Conservation (phyloP, 441 rosid genomes). For the Rhodomyrtus psidioides region DNA sequence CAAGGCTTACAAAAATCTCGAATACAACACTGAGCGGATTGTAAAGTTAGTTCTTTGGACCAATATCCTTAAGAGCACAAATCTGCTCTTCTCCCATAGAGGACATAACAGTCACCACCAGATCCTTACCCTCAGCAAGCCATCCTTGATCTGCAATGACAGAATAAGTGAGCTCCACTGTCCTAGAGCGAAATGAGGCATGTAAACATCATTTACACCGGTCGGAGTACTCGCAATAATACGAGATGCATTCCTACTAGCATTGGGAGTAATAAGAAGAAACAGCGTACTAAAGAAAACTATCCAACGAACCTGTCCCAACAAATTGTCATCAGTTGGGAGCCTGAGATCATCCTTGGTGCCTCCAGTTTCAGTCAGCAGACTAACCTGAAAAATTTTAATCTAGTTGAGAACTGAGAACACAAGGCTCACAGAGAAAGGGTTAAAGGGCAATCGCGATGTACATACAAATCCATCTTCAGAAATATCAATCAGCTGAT, state of each 20-base stretch:
- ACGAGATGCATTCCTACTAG: not conserved
- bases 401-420: not conserved
- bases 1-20: not conserved
- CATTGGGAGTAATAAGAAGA: not conserved
- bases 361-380: constrained; percentile 1
- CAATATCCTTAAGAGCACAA: not conserved
- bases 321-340: not conserved
- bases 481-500: constrained; percentile 1
- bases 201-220: not conserved
- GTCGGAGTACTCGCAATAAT: not conserved
- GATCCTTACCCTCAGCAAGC: constrained; percentile 3
- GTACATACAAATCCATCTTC: not conserved
- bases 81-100: not conserved
- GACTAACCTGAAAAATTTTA: not conserved
- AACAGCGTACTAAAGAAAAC: not conserved
- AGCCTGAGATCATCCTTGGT: constrained; percentile 2
- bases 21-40: not conserved
- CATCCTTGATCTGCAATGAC: not conserved
- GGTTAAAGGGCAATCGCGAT: not conserved
- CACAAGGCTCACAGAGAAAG: not conserved
- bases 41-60: not conserved
- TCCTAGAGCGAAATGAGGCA: not conserved
- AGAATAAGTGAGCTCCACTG: not conserved
- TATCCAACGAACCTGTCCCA: not conserved
- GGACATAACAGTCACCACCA: constrained; percentile 1